These are phyloP conservation scores for Wickerhamomyces subpelliculosus DNA, from an alignment of 805 yeast genomes.

Conservation along the genomic window DNA sequence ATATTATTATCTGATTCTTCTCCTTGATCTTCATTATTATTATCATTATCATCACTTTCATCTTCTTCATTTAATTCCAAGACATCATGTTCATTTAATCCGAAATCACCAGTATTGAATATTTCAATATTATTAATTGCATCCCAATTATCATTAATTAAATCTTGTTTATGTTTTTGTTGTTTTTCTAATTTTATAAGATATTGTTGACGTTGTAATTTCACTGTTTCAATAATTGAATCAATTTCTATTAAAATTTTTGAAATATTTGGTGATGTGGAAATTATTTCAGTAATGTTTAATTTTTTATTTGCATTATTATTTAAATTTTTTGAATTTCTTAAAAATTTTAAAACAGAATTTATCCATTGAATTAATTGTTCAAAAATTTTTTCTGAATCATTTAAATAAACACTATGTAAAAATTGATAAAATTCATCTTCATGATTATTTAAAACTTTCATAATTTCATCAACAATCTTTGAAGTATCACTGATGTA, in stretches of 20 bases:
- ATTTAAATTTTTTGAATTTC: slow-evolving; percentile 45
- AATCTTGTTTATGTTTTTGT: slow-evolving; percentile 18
- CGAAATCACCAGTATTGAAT: slow-evolving; percentile 38
- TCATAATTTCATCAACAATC: slow-evolving; percentile 60
- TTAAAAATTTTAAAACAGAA: slow-evolving; percentile 52
- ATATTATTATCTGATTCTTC: not conserved
- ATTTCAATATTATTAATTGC: slow-evolving; percentile 36
- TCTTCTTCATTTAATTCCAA: slow-evolving; percentile 31
- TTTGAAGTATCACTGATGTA: slow-evolving; percentile 48
- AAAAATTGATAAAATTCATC: slow-evolving; percentile 66
- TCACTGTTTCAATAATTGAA: slow-evolving; percentile 29
- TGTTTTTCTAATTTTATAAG: slow-evolving; percentile 20
- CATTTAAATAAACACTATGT: slow-evolving; percentile 77
- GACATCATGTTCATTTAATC: slow-evolving; percentile 42
- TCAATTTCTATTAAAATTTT: slow-evolving; percentile 32
- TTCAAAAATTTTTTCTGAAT: slow-evolving; percentile 62
- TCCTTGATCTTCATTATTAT: slow-evolving; percentile 7
- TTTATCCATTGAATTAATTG: slow-evolving; percentile 72
- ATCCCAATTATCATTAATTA: slow-evolving; percentile 34
- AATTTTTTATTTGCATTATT: slow-evolving; percentile 31
- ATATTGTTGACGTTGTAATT: slow-evolving; percentile 26
- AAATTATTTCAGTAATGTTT: slow-evolving; percentile 34
- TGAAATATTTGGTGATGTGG: slow-evolving; percentile 16
- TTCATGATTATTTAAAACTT: slow-evolving; percentile 65
- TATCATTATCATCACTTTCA: slow-evolving; percentile 7